Conservation (phyloP, 768 basidiomycete genomes). For the Xerocomellus intermedius region DNA sequence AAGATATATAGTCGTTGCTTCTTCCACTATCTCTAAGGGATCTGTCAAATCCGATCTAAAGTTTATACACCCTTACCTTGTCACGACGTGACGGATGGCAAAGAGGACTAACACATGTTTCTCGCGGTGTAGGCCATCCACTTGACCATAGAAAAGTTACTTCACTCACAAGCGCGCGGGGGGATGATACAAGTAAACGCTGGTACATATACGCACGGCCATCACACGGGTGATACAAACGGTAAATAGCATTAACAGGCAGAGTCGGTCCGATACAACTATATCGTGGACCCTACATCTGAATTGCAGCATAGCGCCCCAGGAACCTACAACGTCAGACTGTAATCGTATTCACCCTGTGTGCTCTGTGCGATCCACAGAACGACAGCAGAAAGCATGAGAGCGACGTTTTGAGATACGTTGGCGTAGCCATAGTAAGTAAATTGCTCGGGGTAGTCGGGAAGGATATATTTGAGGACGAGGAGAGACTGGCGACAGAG, state of each 20-base stretch:
- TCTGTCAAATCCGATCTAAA: too few relatives aligned
- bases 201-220: background rate
- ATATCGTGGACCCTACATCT: background rate
- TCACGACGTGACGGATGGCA: too few relatives aligned
- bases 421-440: slow-evolving; percentile 93
- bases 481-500: slow-evolving; percentile 63
- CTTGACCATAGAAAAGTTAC: too few relatives aligned
- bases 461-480: slow-evolving; percentile 86
- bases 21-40: too few relatives aligned
- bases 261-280: background rate
- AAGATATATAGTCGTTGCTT: too few relatives aligned
- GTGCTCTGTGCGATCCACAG: slow-evolving; percentile 91
- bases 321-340: slow-evolving; percentile 58
- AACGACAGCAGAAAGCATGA: slow-evolving; percentile 83
- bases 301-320: background rate
- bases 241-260: slow-evolving; percentile 7
- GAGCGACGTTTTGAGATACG: slow-evolving; percentile 86
- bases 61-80: too few relatives aligned
- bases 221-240: slow-evolving; percentile 6
- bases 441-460: slow-evolving; percentile 69
- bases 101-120: too few relatives aligned
- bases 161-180: background rate
- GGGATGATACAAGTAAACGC: background rate
- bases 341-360: slow-evolving; percentile 91
- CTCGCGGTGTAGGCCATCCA: too few relatives aligned